phyloP scores from a whole-genome alignment of 768 basidiomycete species.

The Trametopsis cervina region DNA sequence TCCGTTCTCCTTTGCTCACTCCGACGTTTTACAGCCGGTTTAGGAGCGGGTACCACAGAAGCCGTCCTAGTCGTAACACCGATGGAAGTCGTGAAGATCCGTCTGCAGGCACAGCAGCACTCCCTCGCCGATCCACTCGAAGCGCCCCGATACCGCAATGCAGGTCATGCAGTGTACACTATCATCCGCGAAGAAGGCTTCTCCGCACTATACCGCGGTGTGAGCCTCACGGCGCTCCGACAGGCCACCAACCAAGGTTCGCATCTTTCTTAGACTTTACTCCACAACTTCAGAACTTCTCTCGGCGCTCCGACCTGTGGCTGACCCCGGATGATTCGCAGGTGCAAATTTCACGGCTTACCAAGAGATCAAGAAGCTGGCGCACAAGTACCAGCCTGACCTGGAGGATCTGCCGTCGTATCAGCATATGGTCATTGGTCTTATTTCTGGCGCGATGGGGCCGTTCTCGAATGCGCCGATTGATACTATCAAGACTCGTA shows the following conservation, averaged over 20 bases:
- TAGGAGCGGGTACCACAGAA: slow-evolving; percentile 94
- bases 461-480: slow-evolving; percentile 98
- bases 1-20: not conserved
- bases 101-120: slow-evolving; percentile 95
- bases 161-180: slow-evolving; percentile 92
- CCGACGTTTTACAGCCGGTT: slow-evolving; percentile 54
- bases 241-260: slow-evolving; percentile 97
- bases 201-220: slow-evolving; percentile 82
- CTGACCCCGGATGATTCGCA: slow-evolving; percentile 19
- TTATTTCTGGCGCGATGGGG: slow-evolving; percentile 96
- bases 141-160: slow-evolving; percentile 89
- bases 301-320: not conserved
- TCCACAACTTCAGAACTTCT: not conserved
- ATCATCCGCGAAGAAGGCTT: slow-evolving; percentile 92
- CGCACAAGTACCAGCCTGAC: slow-evolving; percentile 73
- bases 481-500: slow-evolving; percentile 92
- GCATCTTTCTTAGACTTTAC: not conserved
- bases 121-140: slow-evolving; percentile 95
- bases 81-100: slow-evolving; percentile 99
- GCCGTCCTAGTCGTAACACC: slow-evolving; percentile 93
- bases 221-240: slow-evolving; percentile 84
- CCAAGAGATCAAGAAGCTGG: slow-evolving; percentile 89
- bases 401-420: slow-evolving; percentile 79
- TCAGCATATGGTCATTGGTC: slow-evolving; percentile 92
- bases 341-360: slow-evolving; percentile 98